A percentile compares a stretch with the other conserved stretches of the same genome.
phyloP scores from a whole-genome alignment of 805 yeast species.

The Blastobotrys attinorum region DNA sequence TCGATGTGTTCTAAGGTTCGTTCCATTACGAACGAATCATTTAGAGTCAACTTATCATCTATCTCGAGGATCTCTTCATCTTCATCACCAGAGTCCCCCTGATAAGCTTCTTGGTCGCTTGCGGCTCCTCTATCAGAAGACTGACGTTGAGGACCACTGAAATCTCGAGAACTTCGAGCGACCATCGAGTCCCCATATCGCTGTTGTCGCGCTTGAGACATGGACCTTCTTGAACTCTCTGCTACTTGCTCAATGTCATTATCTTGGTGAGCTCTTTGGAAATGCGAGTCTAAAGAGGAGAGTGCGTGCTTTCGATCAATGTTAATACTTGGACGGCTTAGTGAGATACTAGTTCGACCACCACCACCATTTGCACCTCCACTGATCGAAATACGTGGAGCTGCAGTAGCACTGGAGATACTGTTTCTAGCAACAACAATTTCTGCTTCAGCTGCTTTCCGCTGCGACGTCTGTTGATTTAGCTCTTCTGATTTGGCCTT shows the following conservation, averaged over 20 bases:
- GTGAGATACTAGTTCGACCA: slow-evolving; percentile 20
- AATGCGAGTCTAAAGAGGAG: slow-evolving; percentile 21
- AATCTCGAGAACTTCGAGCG: neutral
- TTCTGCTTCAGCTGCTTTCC: slow-evolving; percentile 78
- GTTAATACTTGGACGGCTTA: slow-evolving; percentile 22
- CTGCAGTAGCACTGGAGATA: slow-evolving; percentile 40
- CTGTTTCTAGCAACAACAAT: slow-evolving; percentile 43
- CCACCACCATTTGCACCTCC: slow-evolving; percentile 5
- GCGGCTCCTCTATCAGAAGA: neutral
- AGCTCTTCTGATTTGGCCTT: slow-evolving; percentile 57
- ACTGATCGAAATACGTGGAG: slow-evolving; percentile 1
- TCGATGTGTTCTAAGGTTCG: slow-evolving; percentile 85
- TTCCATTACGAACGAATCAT: slow-evolving; percentile 73
- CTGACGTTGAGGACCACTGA: neutral
- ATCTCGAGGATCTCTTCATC: slow-evolving; percentile 16
- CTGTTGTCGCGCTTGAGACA: slow-evolving; percentile 20
- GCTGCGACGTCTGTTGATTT: slow-evolving; percentile 43
- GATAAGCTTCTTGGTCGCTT: neutral
- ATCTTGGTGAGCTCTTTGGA: slow-evolving; percentile 20
- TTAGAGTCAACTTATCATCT: slow-evolving; percentile 50
- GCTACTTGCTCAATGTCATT: slow-evolving; percentile 24
- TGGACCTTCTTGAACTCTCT: slow-evolving; percentile 20
- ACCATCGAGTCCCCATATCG: slow-evolving; percentile 16
- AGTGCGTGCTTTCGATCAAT: slow-evolving; percentile 22
- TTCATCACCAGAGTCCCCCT: neutral